phyloP scores from a whole-genome alignment of 805 yeast genomes.

The Cyberlindnera bimundalis region DNA sequence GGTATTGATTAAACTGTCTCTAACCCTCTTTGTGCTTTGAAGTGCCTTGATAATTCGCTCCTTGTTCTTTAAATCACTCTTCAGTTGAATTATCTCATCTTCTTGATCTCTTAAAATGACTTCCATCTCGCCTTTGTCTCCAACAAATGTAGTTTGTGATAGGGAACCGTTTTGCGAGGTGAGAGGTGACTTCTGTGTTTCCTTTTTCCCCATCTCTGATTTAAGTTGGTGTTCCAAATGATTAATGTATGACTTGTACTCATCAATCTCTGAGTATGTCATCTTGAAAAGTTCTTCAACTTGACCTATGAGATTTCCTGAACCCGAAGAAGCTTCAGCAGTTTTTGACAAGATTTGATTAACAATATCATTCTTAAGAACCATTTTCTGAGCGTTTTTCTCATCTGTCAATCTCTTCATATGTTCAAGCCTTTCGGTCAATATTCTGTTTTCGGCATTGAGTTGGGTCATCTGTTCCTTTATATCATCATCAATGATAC shows the following conservation, averaged over 20 bases:
- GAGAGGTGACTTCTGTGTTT: not conserved
- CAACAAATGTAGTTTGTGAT: conserved; percentile 16
- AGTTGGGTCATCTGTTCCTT: conserved; percentile 40
- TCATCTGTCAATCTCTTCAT: conserved; percentile 60
- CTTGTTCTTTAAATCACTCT: conserved; percentile 61
- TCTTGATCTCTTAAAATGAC: conserved; percentile 52
- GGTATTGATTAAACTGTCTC: conserved; percentile 35
- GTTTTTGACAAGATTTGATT: conserved; percentile 50
- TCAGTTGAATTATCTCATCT: conserved; percentile 64
- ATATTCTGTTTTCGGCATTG: conserved; percentile 59
- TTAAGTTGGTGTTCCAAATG: conserved; percentile 56
- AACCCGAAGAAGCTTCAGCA: conserved; percentile 22
- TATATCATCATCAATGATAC: conserved; percentile 11
- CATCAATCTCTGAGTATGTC: conserved; percentile 51
- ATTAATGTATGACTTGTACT: conserved; percentile 53
- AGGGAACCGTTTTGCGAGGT: not conserved
- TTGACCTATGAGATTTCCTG: conserved; percentile 40
- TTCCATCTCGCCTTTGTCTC: conserved; percentile 22
- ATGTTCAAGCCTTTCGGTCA: conserved; percentile 69
- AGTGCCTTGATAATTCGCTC: conserved; percentile 77
- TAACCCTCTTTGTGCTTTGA: conserved; percentile 58
- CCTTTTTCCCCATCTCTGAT: conserved; percentile 15
- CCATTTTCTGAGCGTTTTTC: conserved; percentile 50
- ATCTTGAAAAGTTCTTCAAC: conserved; percentile 46
- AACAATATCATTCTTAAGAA: conserved; percentile 55